Conservation (phyloP, 805 yeast genomes). For the Candida patagonica region DNA sequence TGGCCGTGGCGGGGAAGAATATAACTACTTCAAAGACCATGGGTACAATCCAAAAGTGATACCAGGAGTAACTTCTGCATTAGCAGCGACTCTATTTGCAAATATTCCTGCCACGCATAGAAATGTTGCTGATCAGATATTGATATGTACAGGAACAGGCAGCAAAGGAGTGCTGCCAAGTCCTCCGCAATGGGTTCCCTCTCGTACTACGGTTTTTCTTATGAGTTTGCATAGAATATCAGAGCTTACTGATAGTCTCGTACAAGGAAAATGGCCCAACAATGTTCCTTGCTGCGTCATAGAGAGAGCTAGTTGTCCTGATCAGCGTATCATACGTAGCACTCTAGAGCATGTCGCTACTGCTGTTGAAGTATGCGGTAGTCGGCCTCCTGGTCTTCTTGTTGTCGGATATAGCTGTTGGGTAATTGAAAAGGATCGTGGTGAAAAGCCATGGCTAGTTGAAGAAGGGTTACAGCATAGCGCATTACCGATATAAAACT, state of each 20-base stretch:
- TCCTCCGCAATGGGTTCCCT: slow-evolving; percentile 60
- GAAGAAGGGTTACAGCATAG: slow-evolving; percentile 36
- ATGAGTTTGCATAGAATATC: slow-evolving; percentile 78
- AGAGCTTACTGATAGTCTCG: slow-evolving; percentile 28
- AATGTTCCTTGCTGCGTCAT: slow-evolving; percentile 73
- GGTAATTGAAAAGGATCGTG: slow-evolving; percentile 29
- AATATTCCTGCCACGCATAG: slow-evolving; percentile 87
- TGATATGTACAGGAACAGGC: slow-evolving; percentile 92
- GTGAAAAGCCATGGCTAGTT: slow-evolving; percentile 33
- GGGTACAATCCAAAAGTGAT: slow-evolving; percentile 68
- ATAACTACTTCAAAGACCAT: slow-evolving; percentile 49
- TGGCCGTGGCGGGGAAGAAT: slow-evolving; percentile 96
- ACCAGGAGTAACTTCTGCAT: slow-evolving; percentile 85
- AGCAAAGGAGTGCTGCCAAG: slow-evolving; percentile 73
- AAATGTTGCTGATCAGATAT: slow-evolving; percentile 83
- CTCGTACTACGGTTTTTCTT: slow-evolving; percentile 76
- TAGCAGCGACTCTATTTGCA: slow-evolving; percentile 77
- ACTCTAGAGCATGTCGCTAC: slow-evolving; percentile 54
- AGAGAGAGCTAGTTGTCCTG: slow-evolving; percentile 90
- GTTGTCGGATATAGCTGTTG: slow-evolving; percentile 75
- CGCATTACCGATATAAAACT: too few species aligned
- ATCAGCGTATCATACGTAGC: slow-evolving; percentile 78
- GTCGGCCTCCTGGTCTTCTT: slow-evolving; percentile 87
- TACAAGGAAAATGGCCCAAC: slow-evolving; percentile 57
- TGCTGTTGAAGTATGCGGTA: slow-evolving; percentile 68